These are phyloP conservation scores for Oryza brachyantha DNA, from an alignment of 176 grass and related monocot genomes.

Conservation along the genomic window DNA sequence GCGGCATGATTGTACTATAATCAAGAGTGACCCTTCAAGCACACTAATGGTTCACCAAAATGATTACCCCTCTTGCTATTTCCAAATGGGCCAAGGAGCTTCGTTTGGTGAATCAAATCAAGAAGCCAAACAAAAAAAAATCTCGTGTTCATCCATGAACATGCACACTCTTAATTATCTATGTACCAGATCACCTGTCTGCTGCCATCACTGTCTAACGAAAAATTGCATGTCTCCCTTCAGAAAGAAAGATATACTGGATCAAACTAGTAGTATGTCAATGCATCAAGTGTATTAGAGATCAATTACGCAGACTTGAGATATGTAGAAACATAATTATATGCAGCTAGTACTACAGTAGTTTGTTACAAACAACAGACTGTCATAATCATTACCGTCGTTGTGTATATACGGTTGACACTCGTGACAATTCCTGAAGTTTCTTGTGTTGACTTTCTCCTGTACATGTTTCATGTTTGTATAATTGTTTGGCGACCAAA, in stretches of 20 bases:
- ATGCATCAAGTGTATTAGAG: neutral
- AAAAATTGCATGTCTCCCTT: neutral
- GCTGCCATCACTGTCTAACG: neutral
- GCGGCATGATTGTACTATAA: neutral
- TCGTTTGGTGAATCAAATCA: constrained; percentile 15
- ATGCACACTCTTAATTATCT: neutral
- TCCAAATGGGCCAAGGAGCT: neutral
- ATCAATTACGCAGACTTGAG: neutral
- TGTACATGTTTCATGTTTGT: neutral
- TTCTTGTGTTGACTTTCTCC: neutral
- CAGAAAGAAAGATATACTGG: constrained; percentile 2
- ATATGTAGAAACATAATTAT: neutral
- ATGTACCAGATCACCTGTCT: neutral
- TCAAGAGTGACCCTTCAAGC: constrained; percentile 15
- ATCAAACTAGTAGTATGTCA: neutral
- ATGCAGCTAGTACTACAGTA: neutral
- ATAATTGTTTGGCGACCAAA: neutral
- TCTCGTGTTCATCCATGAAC: neutral
- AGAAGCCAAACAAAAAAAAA: neutral
- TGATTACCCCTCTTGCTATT: neutral
- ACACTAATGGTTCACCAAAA: neutral
- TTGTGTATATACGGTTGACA: neutral
- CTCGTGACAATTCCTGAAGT: neutral
- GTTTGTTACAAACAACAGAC: neutral
- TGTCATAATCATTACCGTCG: constrained; percentile 14